Percentiles rank a stretch among this genome's conserved stretches.
These are phyloP conservation scores for Flaveria robusta DNA, from an alignment of 129 eudicot species.

Conservation along the genomic window DNA sequence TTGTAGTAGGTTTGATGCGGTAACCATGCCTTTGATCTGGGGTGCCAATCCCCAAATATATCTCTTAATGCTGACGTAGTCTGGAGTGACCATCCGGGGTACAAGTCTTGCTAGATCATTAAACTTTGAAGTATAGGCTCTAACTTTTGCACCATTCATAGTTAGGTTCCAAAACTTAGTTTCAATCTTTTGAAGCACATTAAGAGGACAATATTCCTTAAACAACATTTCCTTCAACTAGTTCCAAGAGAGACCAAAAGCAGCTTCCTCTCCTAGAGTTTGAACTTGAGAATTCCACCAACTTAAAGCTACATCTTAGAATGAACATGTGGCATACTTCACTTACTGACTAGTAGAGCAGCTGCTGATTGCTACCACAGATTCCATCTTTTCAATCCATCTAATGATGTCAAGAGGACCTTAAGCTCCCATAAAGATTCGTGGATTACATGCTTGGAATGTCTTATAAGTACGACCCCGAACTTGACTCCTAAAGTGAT, in stretches of 20 bases:
- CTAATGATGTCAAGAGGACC: neutral
- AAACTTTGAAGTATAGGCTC: too few relatives aligned
- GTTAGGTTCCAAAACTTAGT: neutral
- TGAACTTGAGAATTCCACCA: neutral
- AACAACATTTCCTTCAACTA: neutral
- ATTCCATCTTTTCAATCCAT: neutral
- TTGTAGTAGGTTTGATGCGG: too few relatives aligned
- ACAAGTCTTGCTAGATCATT: too few relatives aligned
- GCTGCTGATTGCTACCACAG: neutral
- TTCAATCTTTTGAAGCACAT: neutral
- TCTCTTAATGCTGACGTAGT: too few relatives aligned
- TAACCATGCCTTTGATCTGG: too few relatives aligned
- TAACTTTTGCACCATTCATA: too few relatives aligned
- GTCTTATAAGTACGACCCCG: neutral
- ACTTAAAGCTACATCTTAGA: neutral
- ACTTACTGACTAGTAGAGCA: too few relatives aligned
- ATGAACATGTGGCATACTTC: neutral
- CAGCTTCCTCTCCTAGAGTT: neutral
- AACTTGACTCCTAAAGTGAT: too few relatives aligned
- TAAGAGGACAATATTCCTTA: neutral
- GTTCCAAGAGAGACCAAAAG: neutral
- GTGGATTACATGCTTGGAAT: neutral
- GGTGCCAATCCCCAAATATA: too few relatives aligned
- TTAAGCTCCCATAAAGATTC: neutral
- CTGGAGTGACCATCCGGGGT: too few relatives aligned